These are phyloP conservation scores for Terana coerulea DNA, from an alignment of 768 basidiomycete genomes.

Conservation along the genomic window DNA sequence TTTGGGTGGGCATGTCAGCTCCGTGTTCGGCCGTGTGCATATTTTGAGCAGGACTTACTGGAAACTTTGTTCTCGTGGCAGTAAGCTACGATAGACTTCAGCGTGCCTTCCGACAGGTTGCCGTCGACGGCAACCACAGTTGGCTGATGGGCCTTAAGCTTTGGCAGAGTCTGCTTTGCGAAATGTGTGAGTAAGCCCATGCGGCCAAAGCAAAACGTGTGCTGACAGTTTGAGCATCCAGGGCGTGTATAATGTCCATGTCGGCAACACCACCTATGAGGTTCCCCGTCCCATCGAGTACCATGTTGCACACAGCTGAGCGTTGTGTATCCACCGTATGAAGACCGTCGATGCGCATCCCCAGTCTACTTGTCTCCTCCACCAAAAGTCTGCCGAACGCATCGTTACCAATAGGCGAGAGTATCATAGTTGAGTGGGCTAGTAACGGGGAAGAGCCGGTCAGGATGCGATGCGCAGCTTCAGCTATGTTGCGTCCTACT, in stretches of 20 bases:
- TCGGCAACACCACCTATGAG: slow-evolving; percentile 89
- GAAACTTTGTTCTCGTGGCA: slow-evolving; percentile 44
- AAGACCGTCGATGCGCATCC: slow-evolving; percentile 83
- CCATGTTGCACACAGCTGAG: slow-evolving; percentile 85
- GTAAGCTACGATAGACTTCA: slow-evolving; percentile 48
- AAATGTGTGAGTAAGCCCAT: background rate
- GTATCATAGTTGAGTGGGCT: slow-evolving; percentile 46
- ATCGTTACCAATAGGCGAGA: slow-evolving; percentile 78
- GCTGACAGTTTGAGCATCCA: slow-evolving; percentile 46
- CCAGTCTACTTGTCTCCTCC: slow-evolving; percentile 51
- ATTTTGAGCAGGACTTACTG: slow-evolving; percentile 40
- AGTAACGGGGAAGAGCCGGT: slow-evolving; percentile 24
- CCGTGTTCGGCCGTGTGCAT: too few relatives aligned
- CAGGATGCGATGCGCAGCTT: slow-evolving; percentile 74
- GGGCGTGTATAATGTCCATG: slow-evolving; percentile 65
- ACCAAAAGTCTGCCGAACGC: slow-evolving; percentile 65
- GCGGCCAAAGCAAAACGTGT: background rate
- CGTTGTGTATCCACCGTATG: slow-evolving; percentile 40
- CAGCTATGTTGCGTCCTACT: slow-evolving; percentile 93
- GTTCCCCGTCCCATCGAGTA: slow-evolving; percentile 67
- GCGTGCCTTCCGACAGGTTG: slow-evolving; percentile 56
- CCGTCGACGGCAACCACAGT: slow-evolving; percentile 70
- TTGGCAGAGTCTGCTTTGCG: too few relatives aligned
- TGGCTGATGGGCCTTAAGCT: slow-evolving; percentile 49
- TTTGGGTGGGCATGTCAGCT: slow-evolving; percentile 25